Percentiles rank a stretch among this genome's conserved stretches.
Evolutionary conservation across 371 early-diverging fungal genomes (phyloP).

Genomic region (Lichtheimia corymbifera): DNA sequence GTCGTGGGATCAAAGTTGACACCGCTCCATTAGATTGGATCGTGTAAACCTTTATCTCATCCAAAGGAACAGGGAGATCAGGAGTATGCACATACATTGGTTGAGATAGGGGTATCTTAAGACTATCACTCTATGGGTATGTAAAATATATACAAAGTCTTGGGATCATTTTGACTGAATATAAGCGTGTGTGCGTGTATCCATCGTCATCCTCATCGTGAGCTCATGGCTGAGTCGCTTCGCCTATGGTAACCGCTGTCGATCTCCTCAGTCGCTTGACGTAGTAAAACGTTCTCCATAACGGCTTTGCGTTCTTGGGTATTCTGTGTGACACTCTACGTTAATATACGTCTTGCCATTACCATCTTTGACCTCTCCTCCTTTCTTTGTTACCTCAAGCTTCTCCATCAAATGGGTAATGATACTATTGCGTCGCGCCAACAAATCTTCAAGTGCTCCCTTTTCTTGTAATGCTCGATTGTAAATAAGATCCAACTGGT

Average conservation of each 20-base stretch:
- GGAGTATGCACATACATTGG: not conserved
- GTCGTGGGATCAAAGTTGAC: no score
- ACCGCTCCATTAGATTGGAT: no score
- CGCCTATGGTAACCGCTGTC: not conserved
- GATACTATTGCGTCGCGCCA: constrained; percentile 20
- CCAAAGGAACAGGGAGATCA: no score
- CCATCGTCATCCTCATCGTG: not conserved
- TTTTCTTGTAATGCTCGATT: constrained; percentile 9
- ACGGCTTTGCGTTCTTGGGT: constrained; percentile 37
- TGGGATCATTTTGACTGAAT: not conserved
- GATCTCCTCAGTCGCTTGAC: constrained; percentile 38
- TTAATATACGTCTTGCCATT: constrained; percentile 4
- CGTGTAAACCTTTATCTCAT: no score
- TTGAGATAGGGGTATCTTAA: not conserved
- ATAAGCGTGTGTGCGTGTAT: not conserved
- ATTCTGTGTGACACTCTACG: constrained; percentile 14
- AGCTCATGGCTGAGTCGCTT: not conserved
- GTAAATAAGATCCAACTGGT: constrained; percentile 12
- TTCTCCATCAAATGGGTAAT: constrained; percentile 19
- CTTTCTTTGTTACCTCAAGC: constrained; percentile 4
- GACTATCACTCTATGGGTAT: not conserved
- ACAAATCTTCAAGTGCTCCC: constrained; percentile 7
- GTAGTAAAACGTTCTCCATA: constrained; percentile 37
- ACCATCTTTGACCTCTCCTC: constrained; percentile 20
- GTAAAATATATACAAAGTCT: not conserved